phyloP scores from a whole-genome alignment of 176 grass and related monocot species.

The Ensete glaucum region DNA sequence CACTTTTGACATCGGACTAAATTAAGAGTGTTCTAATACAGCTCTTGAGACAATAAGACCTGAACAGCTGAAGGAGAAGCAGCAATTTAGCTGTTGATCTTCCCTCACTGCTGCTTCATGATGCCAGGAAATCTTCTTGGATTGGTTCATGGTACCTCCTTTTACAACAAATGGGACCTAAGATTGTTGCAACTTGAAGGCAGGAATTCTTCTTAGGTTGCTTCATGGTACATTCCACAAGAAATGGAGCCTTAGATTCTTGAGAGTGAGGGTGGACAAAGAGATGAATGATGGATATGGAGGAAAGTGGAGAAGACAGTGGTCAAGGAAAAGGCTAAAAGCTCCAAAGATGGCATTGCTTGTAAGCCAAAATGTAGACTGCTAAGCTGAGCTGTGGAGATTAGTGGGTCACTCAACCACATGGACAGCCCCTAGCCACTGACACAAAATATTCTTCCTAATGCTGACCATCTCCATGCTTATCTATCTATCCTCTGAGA shows the following conservation, averaged over 20 bases:
- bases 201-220: too few species aligned
- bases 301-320: background rate
- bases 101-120: too few species aligned
- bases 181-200: background rate
- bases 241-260: background rate
- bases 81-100: too few species aligned
- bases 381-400: background rate
- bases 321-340: background rate
- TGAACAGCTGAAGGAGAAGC: too few species aligned
- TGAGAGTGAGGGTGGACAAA: background rate
- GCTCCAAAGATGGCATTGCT: background rate
- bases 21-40: too few species aligned
- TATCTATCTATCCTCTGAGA: background rate
- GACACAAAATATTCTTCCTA: background rate
- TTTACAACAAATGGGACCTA: background rate
- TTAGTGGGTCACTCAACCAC: background rate
- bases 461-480: background rate
- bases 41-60: too few species aligned
- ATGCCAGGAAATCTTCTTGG: background rate
- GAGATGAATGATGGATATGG: background rate
- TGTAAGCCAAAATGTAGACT: background rate
- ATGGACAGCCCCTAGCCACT: background rate
- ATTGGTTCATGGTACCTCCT: background rate
- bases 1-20: too few species aligned
- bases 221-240: background rate